phyloP scores from a whole-genome alignment of 2,329 filamentous ascomycete genomes.

The Pseudovirgaria hyperparasitica region DNA sequence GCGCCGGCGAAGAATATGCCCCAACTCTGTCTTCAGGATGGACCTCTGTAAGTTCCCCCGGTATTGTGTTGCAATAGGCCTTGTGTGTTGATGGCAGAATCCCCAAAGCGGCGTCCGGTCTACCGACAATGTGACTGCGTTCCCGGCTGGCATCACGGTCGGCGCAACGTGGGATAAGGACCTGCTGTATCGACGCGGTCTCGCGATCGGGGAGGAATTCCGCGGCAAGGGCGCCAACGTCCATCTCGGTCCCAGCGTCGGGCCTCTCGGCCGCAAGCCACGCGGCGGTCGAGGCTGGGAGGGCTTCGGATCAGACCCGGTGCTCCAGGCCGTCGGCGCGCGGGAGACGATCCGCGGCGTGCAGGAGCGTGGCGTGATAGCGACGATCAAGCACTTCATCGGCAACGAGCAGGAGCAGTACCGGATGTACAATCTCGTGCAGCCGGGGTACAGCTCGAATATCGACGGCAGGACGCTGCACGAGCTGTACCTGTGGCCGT shows the following conservation, averaged over 20 bases:
- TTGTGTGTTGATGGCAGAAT: slow-evolving; percentile 49
- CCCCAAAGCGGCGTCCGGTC: slow-evolving; percentile 57
- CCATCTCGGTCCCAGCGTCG: slow-evolving; percentile 57
- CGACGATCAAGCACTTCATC: slow-evolving; percentile 56
- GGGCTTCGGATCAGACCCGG: slow-evolving; percentile 57
- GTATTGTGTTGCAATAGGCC: too few relatives aligned
- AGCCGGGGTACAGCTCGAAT: slow-evolving; percentile 38
- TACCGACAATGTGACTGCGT: slow-evolving; percentile 64
- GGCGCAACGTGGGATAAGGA: slow-evolving; percentile 65
- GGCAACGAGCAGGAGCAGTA: slow-evolving; percentile 58
- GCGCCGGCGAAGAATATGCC: slow-evolving; percentile 58
- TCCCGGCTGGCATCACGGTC: slow-evolving; percentile 65
- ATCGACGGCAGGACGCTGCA: slow-evolving; percentile 65
- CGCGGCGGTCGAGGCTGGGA: slow-evolving; percentile 63
- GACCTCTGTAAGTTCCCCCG: slow-evolving; percentile 37
- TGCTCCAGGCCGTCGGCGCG: slow-evolving; percentile 60
- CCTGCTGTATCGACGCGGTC: slow-evolving; percentile 54
- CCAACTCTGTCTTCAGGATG: slow-evolving; percentile 47
- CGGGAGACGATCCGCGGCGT: slow-evolving; percentile 66
- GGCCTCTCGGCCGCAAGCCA: slow-evolving; percentile 51
- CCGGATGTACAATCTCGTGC: slow-evolving; percentile 28
- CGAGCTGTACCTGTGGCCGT: slow-evolving; percentile 78
- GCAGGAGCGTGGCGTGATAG: slow-evolving; percentile 61
- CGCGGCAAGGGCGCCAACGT: slow-evolving; percentile 63
- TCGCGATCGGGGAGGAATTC: slow-evolving; percentile 58